Percentiles rank a stretch among this genome's conserved stretches.
phyloP scores from a whole-genome alignment of 192 early-diverging fungal species.

The Entomortierella parvispora region DNA sequence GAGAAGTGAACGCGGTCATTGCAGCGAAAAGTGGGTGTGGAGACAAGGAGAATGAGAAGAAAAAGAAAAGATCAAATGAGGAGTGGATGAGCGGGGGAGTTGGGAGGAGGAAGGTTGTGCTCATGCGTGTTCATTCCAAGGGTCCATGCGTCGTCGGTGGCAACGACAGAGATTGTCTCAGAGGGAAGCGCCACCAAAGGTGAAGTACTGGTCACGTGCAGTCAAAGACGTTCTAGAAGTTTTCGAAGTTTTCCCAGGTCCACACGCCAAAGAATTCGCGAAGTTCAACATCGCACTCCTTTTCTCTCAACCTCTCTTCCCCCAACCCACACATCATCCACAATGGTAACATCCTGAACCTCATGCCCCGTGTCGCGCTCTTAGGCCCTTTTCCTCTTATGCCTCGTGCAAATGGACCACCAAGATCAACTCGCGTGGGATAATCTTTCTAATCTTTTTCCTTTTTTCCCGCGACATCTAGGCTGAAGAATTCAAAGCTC shows the following conservation, averaged over 20 bases:
- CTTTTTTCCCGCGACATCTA: conserved; percentile 3
- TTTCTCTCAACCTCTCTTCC: not conserved
- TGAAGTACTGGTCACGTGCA: too few species aligned
- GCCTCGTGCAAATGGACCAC: too few species aligned
- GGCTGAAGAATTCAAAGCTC: conserved; percentile 55
- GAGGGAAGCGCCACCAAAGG: too few species aligned
- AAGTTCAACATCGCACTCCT: too few species aligned
- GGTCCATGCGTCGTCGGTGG: too few species aligned
- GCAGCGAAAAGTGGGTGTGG: not conserved
- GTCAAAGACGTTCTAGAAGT: too few species aligned
- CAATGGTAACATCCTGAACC: not conserved
- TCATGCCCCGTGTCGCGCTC: not conserved
- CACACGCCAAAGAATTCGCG: too few species aligned
- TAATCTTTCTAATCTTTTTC: not conserved
- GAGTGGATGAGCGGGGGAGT: not conserved
- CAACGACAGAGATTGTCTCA: too few species aligned
- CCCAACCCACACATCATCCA: not conserved
- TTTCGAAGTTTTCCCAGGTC: too few species aligned
- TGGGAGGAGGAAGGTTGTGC: not conserved
- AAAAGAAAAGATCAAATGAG: not conserved
- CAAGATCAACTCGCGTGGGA: too few species aligned
- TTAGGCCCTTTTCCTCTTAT: not conserved
- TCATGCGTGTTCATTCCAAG: too few species aligned
- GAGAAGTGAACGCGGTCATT: conserved; percentile 21
- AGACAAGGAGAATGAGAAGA: not conserved